Evolutionary conservation across 352 stramenopile genomes (phyloP).

Genomic region (Thalassiosira exigua): DNA sequence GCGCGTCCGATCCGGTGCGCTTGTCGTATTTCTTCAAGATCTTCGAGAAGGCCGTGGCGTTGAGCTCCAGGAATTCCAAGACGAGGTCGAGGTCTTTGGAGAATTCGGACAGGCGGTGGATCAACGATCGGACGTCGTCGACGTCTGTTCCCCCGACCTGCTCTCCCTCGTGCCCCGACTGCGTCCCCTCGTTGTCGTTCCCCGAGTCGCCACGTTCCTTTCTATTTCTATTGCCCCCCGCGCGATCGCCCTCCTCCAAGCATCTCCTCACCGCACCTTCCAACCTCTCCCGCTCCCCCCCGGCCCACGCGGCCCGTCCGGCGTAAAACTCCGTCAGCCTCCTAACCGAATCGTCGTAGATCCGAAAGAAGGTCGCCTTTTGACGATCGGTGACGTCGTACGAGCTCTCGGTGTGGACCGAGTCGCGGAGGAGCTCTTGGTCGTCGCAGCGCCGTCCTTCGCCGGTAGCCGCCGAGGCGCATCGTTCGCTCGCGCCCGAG

Average conservation of each 20-base stretch:
- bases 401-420: constrained; percentile 42
- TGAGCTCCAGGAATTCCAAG: constrained; percentile 76
- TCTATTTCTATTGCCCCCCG: too few species aligned
- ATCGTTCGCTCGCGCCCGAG: not conserved
- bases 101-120: constrained; percentile 71
- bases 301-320: constrained; percentile 64
- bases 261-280: constrained; percentile 51
- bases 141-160: not conserved
- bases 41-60: constrained; percentile 78
- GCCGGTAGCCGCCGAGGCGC: constrained; percentile 1
- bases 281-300: constrained; percentile 55
- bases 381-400: constrained; percentile 33
- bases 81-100: constrained; percentile 68
- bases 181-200: not conserved
- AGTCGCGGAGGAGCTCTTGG: constrained; percentile 25
- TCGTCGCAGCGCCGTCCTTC: not conserved
- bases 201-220: not conserved
- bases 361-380: constrained; percentile 57
- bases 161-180: not conserved
- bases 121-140: constrained; percentile 40
- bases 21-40: constrained; percentile 86
- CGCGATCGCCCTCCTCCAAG: constrained; percentile 13
- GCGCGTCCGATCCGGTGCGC: constrained; percentile 53
- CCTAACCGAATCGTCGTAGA: constrained; percentile 58
- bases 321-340: constrained; percentile 75